Evolutionary conservation across 2,329 filamentous ascomycete genomes (phyloP).

Genomic region (Dactylonectria estremocensis): DNA sequence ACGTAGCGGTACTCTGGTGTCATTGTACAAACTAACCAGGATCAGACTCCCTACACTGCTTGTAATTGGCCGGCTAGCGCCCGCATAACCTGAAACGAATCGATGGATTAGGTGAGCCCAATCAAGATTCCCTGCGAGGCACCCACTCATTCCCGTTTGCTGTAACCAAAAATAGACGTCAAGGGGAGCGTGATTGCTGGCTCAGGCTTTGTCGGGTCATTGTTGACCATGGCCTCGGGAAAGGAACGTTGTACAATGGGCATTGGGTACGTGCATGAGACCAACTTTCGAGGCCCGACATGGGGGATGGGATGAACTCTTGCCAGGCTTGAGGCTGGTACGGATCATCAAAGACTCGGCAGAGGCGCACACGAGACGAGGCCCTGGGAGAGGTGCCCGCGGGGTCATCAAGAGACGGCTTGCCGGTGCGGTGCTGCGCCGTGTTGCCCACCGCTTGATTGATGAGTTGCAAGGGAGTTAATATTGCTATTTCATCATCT

Average conservation of each 20-base stretch:
- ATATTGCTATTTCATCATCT: conserved; percentile 38
- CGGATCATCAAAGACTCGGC: conserved; percentile 8
- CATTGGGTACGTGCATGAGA: conserved; percentile 20
- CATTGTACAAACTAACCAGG: conserved; percentile 28
- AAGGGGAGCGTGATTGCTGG: conserved; percentile 18
- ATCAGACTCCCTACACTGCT: conserved; percentile 16
- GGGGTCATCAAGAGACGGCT: conserved; percentile 10
- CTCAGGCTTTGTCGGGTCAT: conserved; percentile 18
- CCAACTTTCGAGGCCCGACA: conserved; percentile 5
- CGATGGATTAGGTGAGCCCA: conserved; percentile 47
- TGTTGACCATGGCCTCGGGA: conserved; percentile 22
- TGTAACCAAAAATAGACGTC: conserved; percentile 47
- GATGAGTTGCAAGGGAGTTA: conserved; percentile 24
- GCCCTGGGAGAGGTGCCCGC: not conserved
- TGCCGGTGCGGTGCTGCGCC: conserved; percentile 14
- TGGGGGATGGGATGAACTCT: conserved; percentile 26
- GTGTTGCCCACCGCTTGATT: conserved; percentile 4
- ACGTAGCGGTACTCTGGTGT: conserved; percentile 1
- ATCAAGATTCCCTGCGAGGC: conserved; percentile 37
- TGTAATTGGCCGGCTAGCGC: conserved; percentile 50
- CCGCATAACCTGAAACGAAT: conserved; percentile 56
- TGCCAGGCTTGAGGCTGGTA: conserved; percentile 9
- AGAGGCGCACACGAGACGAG: conserved; percentile 1
- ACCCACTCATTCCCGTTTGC: conserved; percentile 28
- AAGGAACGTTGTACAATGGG: conserved; percentile 22